Evolutionary conservation across 176 grass and related monocot species (phyloP).

Genomic region (Carex littledalei): DNA sequence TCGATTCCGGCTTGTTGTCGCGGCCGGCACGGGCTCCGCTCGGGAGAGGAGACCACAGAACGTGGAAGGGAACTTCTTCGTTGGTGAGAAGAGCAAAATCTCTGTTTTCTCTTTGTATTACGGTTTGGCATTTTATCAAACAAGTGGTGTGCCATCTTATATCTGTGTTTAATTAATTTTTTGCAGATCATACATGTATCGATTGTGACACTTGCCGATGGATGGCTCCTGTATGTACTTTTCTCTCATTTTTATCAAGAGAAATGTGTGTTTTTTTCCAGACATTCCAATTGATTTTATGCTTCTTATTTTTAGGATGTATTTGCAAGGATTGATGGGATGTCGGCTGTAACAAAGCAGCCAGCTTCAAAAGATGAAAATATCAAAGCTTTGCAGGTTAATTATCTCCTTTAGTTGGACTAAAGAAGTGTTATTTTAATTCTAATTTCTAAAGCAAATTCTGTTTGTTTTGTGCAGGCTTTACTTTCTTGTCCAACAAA

Average conservation of each 20-base stretch:
- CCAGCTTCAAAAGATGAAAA: slow-evolving; percentile 39
- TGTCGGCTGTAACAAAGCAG: slow-evolving; percentile 56
- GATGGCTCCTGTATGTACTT: slow-evolving; percentile 60
- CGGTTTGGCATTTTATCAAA: not conserved
- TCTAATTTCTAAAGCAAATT: not conserved
- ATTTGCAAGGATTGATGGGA: slow-evolving; percentile 50
- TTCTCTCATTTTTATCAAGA: not conserved
- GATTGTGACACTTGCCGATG: slow-evolving; percentile 91
- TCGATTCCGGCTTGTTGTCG: not conserved
- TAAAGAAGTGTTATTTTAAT: not conserved
- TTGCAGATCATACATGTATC: slow-evolving; percentile 70
- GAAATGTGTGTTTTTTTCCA: not conserved
- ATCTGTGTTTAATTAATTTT: not conserved
- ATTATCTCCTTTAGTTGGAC: not conserved
- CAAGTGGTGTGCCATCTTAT: not conserved
- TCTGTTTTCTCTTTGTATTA: not conserved
- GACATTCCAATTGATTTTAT: not conserved
- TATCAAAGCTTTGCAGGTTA: slow-evolving; percentile 63
- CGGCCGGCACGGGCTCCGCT: not conserved
- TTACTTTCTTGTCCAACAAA: slow-evolving; percentile 73
- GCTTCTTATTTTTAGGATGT: slow-evolving; percentile 37
- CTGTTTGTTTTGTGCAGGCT: slow-evolving; percentile 35
- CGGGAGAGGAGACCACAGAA: slow-evolving; percentile 41
- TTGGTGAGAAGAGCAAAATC: slow-evolving; percentile 34
- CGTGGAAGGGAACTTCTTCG: slow-evolving; percentile 57